Conservation (phyloP, 768 basidiomycete species). For the Lactarius evosmus region DNA sequence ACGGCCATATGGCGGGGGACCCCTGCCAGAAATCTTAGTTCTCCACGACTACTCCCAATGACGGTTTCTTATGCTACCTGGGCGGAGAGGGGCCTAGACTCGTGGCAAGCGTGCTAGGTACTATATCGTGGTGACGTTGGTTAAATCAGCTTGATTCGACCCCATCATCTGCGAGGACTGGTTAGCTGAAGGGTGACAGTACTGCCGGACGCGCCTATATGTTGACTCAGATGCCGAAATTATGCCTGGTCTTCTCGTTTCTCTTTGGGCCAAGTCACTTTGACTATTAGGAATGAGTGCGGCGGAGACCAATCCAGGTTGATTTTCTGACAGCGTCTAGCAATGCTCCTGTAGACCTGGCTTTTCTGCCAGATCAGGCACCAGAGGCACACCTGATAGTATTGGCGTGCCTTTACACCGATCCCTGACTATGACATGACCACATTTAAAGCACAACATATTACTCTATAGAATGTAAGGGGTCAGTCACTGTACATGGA, state of each 20-base stretch:
- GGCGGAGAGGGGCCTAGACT: neutral
- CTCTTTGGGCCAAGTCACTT: neutral
- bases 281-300: neutral
- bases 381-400: neutral
- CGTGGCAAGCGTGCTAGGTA: neutral
- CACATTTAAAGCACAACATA: neutral
- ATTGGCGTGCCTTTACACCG: too few relatives aligned
- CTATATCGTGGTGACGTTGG: neutral
- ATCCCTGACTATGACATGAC: neutral
- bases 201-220: too few relatives aligned
- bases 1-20: neutral
- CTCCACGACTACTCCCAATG: neutral
- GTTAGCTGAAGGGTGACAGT: too few relatives aligned
- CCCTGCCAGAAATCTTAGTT: neutral
- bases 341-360: neutral
- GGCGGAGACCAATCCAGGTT: neutral
- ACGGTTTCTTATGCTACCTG: neutral
- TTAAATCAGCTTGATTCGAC: neutral
- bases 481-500: neutral
- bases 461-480: neutral
- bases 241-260: neutral
- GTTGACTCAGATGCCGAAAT: neutral
- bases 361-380: neutral
- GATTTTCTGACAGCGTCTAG: neutral
- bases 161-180: too few relatives aligned